Evolutionary conservation across 176 grass and related monocot species (phyloP).

Genomic region (Triticum monococcum): DNA sequence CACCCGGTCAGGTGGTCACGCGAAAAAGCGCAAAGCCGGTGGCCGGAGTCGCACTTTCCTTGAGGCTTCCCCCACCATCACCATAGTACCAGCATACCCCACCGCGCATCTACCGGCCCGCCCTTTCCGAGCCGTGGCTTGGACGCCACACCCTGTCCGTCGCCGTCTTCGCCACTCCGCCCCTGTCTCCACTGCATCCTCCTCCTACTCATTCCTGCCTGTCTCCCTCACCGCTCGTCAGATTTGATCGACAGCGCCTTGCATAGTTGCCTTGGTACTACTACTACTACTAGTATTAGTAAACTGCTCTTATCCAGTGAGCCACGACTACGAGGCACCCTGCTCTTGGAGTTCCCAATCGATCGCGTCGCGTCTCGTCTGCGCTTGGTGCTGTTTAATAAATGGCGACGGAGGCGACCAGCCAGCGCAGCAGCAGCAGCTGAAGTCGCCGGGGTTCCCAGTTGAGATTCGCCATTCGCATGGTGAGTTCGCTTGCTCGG

Average conservation of each 20-base stretch:
- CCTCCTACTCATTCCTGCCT: background rate
- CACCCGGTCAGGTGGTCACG: no score
- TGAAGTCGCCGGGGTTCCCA: background rate
- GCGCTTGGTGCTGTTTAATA: background rate
- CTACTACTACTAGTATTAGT: background rate
- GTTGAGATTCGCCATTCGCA: background rate
- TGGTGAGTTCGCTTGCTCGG: background rate
- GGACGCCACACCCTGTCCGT: conserved; percentile 13
- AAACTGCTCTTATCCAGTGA: background rate
- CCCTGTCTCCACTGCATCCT: background rate
- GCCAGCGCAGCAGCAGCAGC: background rate
- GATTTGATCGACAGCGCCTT: background rate
- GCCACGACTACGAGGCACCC: conserved; percentile 14
- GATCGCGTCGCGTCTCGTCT: conserved; percentile 9
- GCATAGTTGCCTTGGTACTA: background rate
- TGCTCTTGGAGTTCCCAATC: conserved; percentile 25
- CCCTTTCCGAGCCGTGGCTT: conserved; percentile 17
- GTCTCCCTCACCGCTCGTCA: background rate
- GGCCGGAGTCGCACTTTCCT: background rate
- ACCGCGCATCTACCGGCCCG: no score
- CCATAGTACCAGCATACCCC: background rate
- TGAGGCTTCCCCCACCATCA: background rate
- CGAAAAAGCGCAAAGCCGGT: background rate
- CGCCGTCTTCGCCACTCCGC: background rate
- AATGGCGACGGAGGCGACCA: background rate